A percentile compares a stretch with the other conserved stretches of the same genome.
phyloP scores from a whole-genome alignment of 2,329 filamentous ascomycete species.

The Exutisphaerella laricina region DNA sequence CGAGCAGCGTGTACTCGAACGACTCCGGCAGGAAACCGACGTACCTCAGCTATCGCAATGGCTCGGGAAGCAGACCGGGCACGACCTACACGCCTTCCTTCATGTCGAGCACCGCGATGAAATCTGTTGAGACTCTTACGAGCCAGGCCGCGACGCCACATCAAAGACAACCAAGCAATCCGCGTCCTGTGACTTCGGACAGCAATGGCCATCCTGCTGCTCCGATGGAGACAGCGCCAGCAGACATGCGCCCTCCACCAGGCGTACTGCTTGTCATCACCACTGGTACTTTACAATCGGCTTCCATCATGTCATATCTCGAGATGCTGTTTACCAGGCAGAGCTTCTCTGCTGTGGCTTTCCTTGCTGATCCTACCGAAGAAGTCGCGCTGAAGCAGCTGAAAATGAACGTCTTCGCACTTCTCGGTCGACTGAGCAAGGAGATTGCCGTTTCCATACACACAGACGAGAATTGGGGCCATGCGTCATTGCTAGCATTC shows the following conservation, averaged over 20 bases:
- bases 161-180: slow-evolving; percentile 1
- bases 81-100: slow-evolving; percentile 9
- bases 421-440: slow-evolving; percentile 20
- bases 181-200: not conserved
- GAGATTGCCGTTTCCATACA: slow-evolving; percentile 24
- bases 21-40: not conserved
- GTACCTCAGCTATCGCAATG: slow-evolving; percentile 6
- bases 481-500: slow-evolving; percentile 15
- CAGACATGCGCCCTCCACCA: slow-evolving; percentile 4
- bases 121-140: slow-evolving; percentile 4
- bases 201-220: slow-evolving; percentile 1
- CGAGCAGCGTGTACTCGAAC: slow-evolving; percentile 7
- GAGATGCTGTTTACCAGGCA: slow-evolving; percentile 20
- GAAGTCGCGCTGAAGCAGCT: slow-evolving; percentile 21
- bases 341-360: slow-evolving; percentile 13
- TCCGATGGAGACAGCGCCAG: not conserved
- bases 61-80: slow-evolving; percentile 1
- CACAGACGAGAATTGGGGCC: slow-evolving; percentile 16
- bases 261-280: slow-evolving; percentile 16
- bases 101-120: slow-evolving; percentile 9
- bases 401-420: slow-evolving; percentile 23
- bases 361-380: slow-evolving; percentile 14
- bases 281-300: slow-evolving; percentile 9
- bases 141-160: slow-evolving; percentile 1
- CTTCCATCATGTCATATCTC: slow-evolving; percentile 13